A percentile compares a stretch with the other conserved stretches of the same genome.
These are phyloP conservation scores for Rhizomucor pusillus DNA, from an alignment of 371 early-diverging fungal genomes.

Conservation along the genomic window DNA sequence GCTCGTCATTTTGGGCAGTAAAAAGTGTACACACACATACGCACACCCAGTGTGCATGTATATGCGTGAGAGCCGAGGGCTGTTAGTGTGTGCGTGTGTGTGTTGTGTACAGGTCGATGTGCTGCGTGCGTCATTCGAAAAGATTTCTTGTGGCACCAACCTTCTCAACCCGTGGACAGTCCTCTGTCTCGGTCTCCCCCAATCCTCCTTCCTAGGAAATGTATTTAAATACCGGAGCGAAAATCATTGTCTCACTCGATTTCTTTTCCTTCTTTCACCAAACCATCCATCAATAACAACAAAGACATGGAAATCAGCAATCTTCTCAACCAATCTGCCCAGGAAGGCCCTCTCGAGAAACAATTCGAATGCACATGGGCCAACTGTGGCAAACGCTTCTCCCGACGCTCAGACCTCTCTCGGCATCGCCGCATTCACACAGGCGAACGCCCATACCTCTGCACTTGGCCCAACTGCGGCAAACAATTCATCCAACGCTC, in stretches of 20 bases:
- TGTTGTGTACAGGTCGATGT: conserved; percentile 1
- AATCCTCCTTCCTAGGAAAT: not conserved
- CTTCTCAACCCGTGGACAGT: conserved; percentile 6
- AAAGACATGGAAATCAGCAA: conserved; percentile 44
- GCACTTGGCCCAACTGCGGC: conserved; percentile 59
- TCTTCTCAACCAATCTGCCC: conserved; percentile 34
- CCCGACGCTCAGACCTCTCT: conserved; percentile 77
- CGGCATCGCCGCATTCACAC: conserved; percentile 75
- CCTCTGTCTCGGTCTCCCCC: conserved; percentile 1
- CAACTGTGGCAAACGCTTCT: conserved; percentile 70
- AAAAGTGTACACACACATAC: too few species aligned
- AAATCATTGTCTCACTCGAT: conserved; percentile 12
- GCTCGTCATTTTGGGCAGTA: too few species aligned
- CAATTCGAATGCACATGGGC: conserved; percentile 64
- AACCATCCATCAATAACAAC: not conserved
- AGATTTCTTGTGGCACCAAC: conserved; percentile 17
- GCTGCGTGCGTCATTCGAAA: conserved; percentile 3
- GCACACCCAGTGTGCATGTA: too few species aligned
- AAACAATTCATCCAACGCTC: conserved; percentile 78
- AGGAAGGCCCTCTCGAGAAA: conserved; percentile 21
- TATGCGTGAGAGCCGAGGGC: not conserved
- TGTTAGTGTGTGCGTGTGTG: not conserved
- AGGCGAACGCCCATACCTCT: conserved; percentile 66
- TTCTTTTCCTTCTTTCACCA: conserved; percentile 11
- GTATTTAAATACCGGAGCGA: conserved; percentile 16